These are phyloP conservation scores for Mycena sp. DNA, from an alignment of 1,284 basidiomycete species.

Conservation along the genomic window DNA sequence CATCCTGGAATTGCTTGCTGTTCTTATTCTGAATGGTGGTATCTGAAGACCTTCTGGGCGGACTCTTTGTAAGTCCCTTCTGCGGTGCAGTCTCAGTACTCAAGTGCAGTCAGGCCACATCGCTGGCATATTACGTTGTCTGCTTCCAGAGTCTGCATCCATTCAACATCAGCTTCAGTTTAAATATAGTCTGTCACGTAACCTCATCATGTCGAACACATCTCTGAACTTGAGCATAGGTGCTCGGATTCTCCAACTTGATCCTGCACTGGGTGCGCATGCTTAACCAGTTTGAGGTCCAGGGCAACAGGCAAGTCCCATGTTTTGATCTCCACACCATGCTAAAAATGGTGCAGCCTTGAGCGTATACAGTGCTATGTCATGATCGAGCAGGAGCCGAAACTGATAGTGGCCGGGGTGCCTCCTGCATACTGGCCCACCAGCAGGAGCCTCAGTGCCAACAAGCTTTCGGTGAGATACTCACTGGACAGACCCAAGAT, in stretches of 20 bases:
- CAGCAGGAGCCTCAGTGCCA: slow-evolving; percentile 64
- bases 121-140: slow-evolving; percentile 62
- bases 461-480: slow-evolving; percentile 59
- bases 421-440: slow-evolving; percentile 78
- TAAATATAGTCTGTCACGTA: slow-evolving; percentile 47
- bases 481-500: slow-evolving; percentile 52
- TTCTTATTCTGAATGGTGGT: slow-evolving; percentile 33
- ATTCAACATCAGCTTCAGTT: slow-evolving; percentile 23
- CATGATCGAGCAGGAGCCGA: slow-evolving; percentile 25
- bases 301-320: slow-evolving; percentile 18
- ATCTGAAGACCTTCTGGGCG: slow-evolving; percentile 52
- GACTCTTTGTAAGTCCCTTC: slow-evolving; percentile 35
- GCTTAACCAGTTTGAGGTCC: slow-evolving; percentile 24
- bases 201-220: not conserved
- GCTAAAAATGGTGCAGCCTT: slow-evolving; percentile 60
- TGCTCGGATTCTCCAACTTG: slow-evolving; percentile 11
- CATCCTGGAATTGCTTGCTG: not conserved
- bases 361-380: slow-evolving; percentile 25
- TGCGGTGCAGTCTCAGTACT: not conserved
- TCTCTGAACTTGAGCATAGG: not conserved
- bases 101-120: slow-evolving; percentile 42
- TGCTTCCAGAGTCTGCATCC: slow-evolving; percentile 43
- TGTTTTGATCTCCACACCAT: slow-evolving; percentile 3
- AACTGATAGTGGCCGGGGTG: slow-evolving; percentile 39
- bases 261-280: slow-evolving; percentile 23